Evolutionary conservation across 306 rosid genomes (phyloP), one percentile per base, ranked within the genome.

Genomic region (Quillaja saponaria): DNA sequence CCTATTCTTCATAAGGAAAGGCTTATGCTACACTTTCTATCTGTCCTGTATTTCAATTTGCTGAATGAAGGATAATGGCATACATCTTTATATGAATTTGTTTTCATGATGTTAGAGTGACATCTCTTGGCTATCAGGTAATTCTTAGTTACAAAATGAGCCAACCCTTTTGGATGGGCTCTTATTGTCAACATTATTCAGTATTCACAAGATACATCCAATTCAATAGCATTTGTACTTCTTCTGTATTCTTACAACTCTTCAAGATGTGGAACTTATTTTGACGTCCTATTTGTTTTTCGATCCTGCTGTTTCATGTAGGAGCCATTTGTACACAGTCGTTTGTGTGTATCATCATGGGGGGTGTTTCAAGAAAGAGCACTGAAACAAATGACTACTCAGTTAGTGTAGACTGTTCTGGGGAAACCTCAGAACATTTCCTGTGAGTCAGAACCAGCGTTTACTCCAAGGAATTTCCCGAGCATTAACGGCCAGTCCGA

Each of bases 1-100:
- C 59, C 13, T 54, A 41, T 41, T 54, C 59, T 4, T 13, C 59
- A 54, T 13, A 54, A 28, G 59, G 59, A n/a, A 41, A 54, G 10
- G 59, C 41, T 33, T 54, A 54, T 15, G 59, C 59, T 54, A 28
- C 59, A 34, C 59, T 54, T 54, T 54, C 59, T 14, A 54, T 54
- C 40, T 39, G 40, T 39, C 31, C 31, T 25, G 2, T 1, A 25
- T 4, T 25, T 4, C 4, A 25, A 25, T 25, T 4, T 25, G 4
- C 31, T 1, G 31, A 1, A 25, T 25, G 31, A 25, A 25, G 3
- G 31, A 25, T 25, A 25, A 25, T 25, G 4, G 4, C 31, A n/a
- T n/a, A 25, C 31, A 25, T 25, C 31, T 25, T 49, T 20, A 11
- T 49, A 49, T 0, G 34, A 17, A 49, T 49, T 20, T 49, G 55